Base-by-base conservation (phyloP, 345 rosid genomes). In the Fremontodendron californicum region DNA sequence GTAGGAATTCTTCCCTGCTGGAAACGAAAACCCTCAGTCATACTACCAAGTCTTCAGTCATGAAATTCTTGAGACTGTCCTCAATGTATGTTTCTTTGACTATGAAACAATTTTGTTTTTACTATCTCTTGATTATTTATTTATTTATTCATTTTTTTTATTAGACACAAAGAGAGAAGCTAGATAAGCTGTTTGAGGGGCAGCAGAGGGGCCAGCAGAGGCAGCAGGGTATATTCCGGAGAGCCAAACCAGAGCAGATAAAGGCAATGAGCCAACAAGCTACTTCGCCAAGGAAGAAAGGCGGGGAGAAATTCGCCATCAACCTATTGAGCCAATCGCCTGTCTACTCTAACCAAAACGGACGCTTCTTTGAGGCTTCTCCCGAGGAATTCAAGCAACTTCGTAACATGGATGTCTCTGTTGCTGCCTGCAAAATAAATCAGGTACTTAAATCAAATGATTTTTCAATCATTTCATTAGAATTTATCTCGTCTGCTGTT, bases 321-420 rank as follows among this genome's bases (percentile, higher is more conserved):
- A 61, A 74, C 49, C 5, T 74, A 19, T 33, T 57, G 9, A 0
- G 10, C 18, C 68, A 74, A 55, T 7, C 13, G 1, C 77, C 68
- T 9, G 23, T 42, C 33, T 58, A 74, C 55, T 74, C 77, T 29
- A 74, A 74, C 77, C 52, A 74, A 15, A 74, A 74, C 15, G 77
- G 77, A 6, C 52, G 52, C 52, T 58, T 58, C 40, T 74, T 1
- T 19, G 55, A 74, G 51, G 77, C 67, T 5, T 25, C 1, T 15
- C 77, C 77, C 10, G 16, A 29, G 1, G 42, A 74, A 21, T 74
- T 74, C 77, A 7, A 19, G 42, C 68, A 57, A 74, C 68, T 74
- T 31, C 25, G 18, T 10, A 8, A 74, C 68, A 40, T 58, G 0
- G 25, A 58, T 18, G 66, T 60, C 40, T 0, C 77, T 15, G 55